Base-by-base conservation (phyloP, 2,329 filamentous ascomycete genomes). In the Colletotrichum cuscutae region DNA sequence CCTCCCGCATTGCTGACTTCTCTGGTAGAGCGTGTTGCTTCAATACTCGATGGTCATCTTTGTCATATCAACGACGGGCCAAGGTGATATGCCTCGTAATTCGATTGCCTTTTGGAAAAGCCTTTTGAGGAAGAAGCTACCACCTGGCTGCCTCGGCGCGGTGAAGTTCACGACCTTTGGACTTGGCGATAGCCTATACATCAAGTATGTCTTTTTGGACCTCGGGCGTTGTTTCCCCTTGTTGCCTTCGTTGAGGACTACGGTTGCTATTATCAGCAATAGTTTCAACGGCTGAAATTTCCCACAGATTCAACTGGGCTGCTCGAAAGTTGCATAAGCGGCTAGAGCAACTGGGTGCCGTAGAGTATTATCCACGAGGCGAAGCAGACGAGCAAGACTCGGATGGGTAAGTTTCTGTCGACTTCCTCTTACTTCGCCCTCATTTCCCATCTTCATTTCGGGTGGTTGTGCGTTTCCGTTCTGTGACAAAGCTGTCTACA, bases 371-470 rank as follows among this genome's bases (percentile, higher is more conserved):
- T 77, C 90, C 92, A 53, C 87, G 92, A 49, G 97, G 94, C 13
- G 97, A 99, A 82, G 95, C 93, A 26, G 97, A 99, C 79, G 95
- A 98, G 77, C 94, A 97, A 80, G 95, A 98, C 85, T 91, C 94
- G 30, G 95, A 98, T 83, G 95, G 96, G 92, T 97, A 84, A 76
- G 89, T 84, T 72, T 42, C 62, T 49, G 6, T 49, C 54, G 15
- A 42, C 24, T 28, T 30, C 26, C 7, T 35, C 35, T 54, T 4
- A 15, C 24, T 56, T 30, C 53, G 49, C 22, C 15, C 11, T 5
- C 24, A 5, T 24, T 19, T 8, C 24, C n/a, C 8, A 6, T 53
- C 9, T 53, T 49, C 19, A 49, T 49, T n/a, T 11, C 19, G 42
- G 19, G 42, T 1, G 7, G 4, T 11, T 35, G 5, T 26, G 24